Evolutionary conservation across 352 stramenopile genomes (phyloP), one percentile per base, ranked within the genome.

Genomic region (Phytophthora quininea): DNA sequence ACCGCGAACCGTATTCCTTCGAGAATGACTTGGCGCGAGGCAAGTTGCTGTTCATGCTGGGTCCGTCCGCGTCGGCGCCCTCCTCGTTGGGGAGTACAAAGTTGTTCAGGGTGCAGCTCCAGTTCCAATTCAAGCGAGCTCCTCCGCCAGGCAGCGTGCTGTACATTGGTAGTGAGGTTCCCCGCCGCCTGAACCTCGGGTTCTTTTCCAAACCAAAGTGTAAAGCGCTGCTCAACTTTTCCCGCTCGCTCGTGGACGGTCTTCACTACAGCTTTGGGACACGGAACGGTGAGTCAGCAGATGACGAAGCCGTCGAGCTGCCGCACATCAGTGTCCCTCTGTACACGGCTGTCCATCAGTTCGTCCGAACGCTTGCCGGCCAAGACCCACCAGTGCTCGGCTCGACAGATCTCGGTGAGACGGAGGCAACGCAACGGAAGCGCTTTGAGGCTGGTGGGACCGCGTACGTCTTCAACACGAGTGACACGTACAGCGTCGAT

Each of bases 21-120:
- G 82, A 93, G 67, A 96, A 96, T 67, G 86, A 90, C 8, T 90
- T 89, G 54, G 84, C 92, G 46, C 81, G 76, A 8, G 88, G 88
- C 2, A 76, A 80, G 32, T 58, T 96, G 43, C 59, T 95, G 12
- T 93, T 96, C 38, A 62, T 96, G 12, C 51, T 94, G 5, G 69
- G 84, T 37, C 66, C 56, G 33, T 29, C 46, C 14, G 56, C 56
- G 45, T 12, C 46, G 19, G 8, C 56, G 1, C 15, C 54, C n/a
- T 15, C 45, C 1, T 54, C 14, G 45, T 68, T 14, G 80, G 80
- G 40, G 83, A 84, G 24, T 24, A 67, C 65, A 1, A 74, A 79
- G 1, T 67, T 88, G 15, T 91, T 91, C 54, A 89, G 83, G 83
- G 73, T 90, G 9, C 83, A 91, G 43, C 30, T 90, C 24, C 80